These are phyloP conservation scores for Clarireedia hainanense DNA, from an alignment of 2,329 filamentous ascomycete genomes.

Conservation along the genomic window DNA sequence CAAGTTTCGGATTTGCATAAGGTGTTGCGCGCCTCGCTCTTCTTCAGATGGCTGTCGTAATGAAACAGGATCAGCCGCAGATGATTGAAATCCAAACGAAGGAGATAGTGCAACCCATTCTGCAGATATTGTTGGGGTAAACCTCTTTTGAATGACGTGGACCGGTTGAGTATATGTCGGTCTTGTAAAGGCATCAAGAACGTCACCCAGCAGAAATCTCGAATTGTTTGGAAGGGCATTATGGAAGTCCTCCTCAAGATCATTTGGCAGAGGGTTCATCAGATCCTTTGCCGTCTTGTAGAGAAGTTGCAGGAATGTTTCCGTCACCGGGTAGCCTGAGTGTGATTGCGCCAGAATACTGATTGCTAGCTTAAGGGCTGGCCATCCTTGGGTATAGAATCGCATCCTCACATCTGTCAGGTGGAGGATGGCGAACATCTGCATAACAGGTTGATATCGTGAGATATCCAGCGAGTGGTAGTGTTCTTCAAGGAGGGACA, in stretches of 20 bases:
- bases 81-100: conserved; percentile 15
- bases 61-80: conserved; percentile 1
- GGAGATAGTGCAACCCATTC: conserved; percentile 21
- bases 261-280: conserved; percentile 18
- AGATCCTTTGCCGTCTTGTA: conserved; percentile 21
- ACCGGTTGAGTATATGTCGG: conserved; percentile 26
- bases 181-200: conserved; percentile 28
- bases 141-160: conserved; percentile 23
- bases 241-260: conserved; percentile 12
- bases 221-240: background rate
- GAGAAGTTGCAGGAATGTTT: conserved; percentile 27
- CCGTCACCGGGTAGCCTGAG: conserved; percentile 26
- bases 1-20: conserved; percentile 29
- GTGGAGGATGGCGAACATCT: conserved; percentile 29
- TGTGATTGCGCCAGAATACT: conserved; percentile 25
- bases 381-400: conserved; percentile 24
- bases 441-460: conserved; percentile 28
- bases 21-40: conserved; percentile 21
- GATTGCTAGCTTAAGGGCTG: conserved; percentile 25
- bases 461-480: conserved; percentile 26
- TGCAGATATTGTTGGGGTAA: conserved; percentile 23
- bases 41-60: conserved; percentile 15
- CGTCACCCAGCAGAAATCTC: conserved; percentile 23
- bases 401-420: conserved; percentile 26
- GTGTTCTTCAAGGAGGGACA: conserved; percentile 25